phyloP scores from a whole-genome alignment of 1,284 basidiomycete species.

The Leccinum subrobustum region DNA sequence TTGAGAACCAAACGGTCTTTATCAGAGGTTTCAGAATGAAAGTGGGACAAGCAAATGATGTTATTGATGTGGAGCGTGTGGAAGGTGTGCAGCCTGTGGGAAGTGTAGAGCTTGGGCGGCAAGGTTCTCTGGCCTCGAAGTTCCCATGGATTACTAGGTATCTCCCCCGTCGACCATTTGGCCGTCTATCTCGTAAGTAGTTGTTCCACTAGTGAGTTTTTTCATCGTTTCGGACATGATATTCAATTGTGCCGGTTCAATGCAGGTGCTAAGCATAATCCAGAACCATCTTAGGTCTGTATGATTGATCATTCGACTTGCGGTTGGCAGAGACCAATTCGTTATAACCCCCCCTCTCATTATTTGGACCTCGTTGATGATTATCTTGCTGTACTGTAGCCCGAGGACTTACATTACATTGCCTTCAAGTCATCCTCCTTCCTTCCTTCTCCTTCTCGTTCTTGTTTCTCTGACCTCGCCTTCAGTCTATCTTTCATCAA shows the following conservation, averaged over 20 bases:
- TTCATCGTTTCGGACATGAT: background rate
- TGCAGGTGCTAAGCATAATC: background rate
- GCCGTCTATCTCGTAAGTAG: background rate
- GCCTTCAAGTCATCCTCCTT: background rate
- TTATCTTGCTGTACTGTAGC: background rate
- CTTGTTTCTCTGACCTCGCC: background rate
- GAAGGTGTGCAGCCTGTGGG: background rate
- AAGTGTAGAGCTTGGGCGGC: background rate
- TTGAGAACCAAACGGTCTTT: background rate
- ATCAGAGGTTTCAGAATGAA: background rate
- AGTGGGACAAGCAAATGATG: background rate
- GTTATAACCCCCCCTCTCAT: background rate
- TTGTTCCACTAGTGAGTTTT: background rate
- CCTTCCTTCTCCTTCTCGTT: background rate
- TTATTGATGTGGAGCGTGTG: background rate
- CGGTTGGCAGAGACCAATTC: background rate
- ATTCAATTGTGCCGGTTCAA: background rate
- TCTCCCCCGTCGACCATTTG: background rate
- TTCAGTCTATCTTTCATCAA: background rate
- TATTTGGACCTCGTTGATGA: background rate
- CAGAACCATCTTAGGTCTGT: background rate
- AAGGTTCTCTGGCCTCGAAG: background rate
- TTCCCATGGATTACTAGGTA: rapidly evolving
- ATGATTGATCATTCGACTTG: background rate
- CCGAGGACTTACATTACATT: background rate